A percentile compares a stretch with the other conserved stretches of the same genome.
These are phyloP conservation scores for Lepidium africanum DNA, from an alignment of 345 rosid species.

Conservation along the genomic window DNA sequence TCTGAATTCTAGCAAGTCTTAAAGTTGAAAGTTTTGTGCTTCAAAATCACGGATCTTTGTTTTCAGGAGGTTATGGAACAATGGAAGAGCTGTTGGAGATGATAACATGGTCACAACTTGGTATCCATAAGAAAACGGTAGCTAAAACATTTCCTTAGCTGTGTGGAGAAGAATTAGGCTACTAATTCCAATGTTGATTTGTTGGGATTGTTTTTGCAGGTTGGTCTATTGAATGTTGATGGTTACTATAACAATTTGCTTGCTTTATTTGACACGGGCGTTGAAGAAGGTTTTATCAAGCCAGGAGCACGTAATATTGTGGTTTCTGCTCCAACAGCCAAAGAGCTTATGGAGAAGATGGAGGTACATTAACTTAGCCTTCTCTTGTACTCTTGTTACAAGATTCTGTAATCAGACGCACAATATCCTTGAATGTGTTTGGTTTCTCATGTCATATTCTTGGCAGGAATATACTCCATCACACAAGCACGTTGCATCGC, in stretches of 20 bases:
- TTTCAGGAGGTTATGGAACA: constrained; percentile 89
- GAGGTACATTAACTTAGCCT: constrained; percentile 48
- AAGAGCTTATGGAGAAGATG: constrained; percentile 79
- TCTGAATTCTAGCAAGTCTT: neutral
- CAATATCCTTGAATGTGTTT: neutral
- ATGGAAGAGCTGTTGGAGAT: constrained; percentile 96
- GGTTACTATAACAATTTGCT: constrained; percentile 84
- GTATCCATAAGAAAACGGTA: constrained; percentile 92
- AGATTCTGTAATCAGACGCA: no score
- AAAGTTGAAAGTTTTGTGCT: neutral
- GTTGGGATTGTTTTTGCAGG: constrained; percentile 33
- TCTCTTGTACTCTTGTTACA: neutral
- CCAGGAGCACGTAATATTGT: constrained; percentile 73
- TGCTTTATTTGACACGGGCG: constrained; percentile 79
- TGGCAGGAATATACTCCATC: constrained; percentile 64
- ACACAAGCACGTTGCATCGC: constrained; percentile 71
- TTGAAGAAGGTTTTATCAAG: constrained; percentile 90
- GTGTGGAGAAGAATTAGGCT: neutral
- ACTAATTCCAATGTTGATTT: neutral
- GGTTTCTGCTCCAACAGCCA: constrained; percentile 80
- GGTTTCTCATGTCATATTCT: neutral
- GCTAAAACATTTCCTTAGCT: neutral
- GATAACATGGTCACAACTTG: constrained; percentile 98
- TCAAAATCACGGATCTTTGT: neutral
- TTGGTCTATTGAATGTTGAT: constrained; percentile 89